Base-by-base conservation (phyloP, 352 stramenopile species). In the Globisporangium heterothallicum region DNA sequence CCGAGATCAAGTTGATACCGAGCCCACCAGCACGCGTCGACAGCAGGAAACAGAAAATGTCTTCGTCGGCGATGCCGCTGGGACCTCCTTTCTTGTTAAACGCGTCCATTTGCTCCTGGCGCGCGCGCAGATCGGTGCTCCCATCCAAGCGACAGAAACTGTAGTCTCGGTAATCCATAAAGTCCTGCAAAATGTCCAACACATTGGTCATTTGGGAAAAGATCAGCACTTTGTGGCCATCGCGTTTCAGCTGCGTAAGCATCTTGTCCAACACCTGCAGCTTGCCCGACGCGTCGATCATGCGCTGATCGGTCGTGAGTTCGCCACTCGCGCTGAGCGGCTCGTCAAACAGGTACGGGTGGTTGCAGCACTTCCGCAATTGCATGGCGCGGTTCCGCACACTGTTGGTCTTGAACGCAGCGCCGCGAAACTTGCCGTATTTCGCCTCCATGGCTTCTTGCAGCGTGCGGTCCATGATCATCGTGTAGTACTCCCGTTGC, bases 131-230 rank as follows among this genome's bases (percentile, higher is more conserved):
- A 49, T 92, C 80, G 0, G 96, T 99, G 49, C 62, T 92, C 16
- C 97, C 97, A 61, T 99, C 97, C 53, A 99, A 95, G 35, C 97
- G 82, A 59, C 96, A 99, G 68, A 98, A 98, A 51, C 84, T 71
- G 68, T 98, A 98, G 0, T 77, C 72, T 8, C 82, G 85, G 51
- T 90, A 70, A 19, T 56, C 40, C 42, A 98, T 59, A 56, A 95
- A 98, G 70, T 99, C 97, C 61, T 99, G 92, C 30, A 99, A 55
- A 63, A 99, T 99, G 68, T 99, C 96, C 6, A 99, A 76, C 79
- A 99, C 96, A 18, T 93, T 90, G 59, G 96, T 98, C 83, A 97
- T 95, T 68, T 99, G 98, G 22, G 84, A 98, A 69, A 99, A 99
- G 42, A 99, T 92, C 4, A 99, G 77, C 40, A 99, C 92, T 41